These are phyloP conservation scores for Hypoxylon sp. DNA, from an alignment of 2,329 filamentous ascomycete species.

Conservation along the genomic window DNA sequence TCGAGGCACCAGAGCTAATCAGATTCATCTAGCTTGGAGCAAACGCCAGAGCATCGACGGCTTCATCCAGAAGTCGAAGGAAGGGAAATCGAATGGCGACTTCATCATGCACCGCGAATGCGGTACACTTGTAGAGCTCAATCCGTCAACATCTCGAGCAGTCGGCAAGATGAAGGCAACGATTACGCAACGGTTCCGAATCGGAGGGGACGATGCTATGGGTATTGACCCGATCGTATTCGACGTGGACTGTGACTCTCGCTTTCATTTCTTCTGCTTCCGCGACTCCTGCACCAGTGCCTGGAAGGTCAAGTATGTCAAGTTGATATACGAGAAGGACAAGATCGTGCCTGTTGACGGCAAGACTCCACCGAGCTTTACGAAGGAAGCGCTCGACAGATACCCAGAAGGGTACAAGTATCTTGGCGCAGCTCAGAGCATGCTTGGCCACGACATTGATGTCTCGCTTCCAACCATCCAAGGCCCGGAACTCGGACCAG, in stretches of 20 bases:
- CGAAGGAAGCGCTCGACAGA: conserved; percentile 56
- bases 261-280: conserved; percentile 65
- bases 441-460: conserved; percentile 62
- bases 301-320: conserved; percentile 63
- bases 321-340: conserved; percentile 67
- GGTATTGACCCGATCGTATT: conserved; percentile 56
- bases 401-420: conserved; percentile 64
- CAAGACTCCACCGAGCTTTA: conserved; percentile 57
- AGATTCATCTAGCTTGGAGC: conserved; percentile 61
- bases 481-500: conserved; percentile 46
- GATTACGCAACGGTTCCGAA: conserved; percentile 65
- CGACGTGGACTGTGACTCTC: conserved; percentile 67
- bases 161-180: conserved; percentile 69
- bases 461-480: conserved; percentile 58
- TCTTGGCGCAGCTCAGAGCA: conserved; percentile 63
- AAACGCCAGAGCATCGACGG: conserved; percentile 60
- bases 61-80: conserved; percentile 66
- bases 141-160: conserved; percentile 58
- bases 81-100: conserved; percentile 65
- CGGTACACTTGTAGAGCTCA: conserved; percentile 64
- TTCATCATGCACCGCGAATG: conserved; percentile 72
- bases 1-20: conserved; percentile 2
- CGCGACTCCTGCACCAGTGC: conserved; percentile 46
- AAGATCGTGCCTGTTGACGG: conserved; percentile 64
- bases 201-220: conserved; percentile 35